Conservation (phyloP, 1,139 yeast genomes). For the Geotrichum phurueaensis region DNA sequence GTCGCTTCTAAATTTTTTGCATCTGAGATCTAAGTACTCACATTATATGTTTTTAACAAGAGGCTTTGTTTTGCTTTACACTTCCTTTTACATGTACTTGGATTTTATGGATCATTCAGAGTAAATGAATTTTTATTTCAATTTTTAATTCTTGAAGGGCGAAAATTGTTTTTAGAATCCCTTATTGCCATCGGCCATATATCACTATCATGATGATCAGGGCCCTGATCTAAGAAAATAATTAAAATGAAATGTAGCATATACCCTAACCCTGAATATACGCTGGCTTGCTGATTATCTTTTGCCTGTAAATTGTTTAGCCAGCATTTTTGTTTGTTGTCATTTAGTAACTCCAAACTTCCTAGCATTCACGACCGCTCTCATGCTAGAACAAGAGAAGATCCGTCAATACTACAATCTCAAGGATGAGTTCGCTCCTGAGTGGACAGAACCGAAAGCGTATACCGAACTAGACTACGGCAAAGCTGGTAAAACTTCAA, state of each 20-base stretch:
- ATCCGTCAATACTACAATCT: slow-evolving; percentile 26
- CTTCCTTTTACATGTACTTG: neutral
- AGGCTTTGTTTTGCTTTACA: neutral
- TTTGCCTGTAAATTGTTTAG: neutral
- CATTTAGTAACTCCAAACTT: neutral
- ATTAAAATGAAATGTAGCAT: neutral
- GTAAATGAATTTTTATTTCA: no score
- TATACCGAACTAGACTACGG: slow-evolving; percentile 11
- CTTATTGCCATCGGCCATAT: neutral
- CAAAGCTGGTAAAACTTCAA: slow-evolving; percentile 14
- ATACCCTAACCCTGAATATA: neutral
- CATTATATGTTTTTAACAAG: neutral
- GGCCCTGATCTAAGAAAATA: neutral
- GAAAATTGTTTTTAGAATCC: no score
- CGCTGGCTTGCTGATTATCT: neutral
- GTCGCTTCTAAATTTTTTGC: slow-evolving; percentile 13
- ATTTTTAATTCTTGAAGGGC: no score
- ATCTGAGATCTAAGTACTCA: neutral
- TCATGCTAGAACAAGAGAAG: slow-evolving; percentile 15
- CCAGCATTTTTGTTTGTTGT: neutral
- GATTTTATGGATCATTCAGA: no score
- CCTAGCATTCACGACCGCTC: neutral
- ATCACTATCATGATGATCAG: neutral
- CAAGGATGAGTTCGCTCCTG: slow-evolving; percentile 28
- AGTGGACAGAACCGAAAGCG: slow-evolving; percentile 26